phyloP scores from a whole-genome alignment of 2,329 filamentous ascomycete genomes.

The Ophiostoma sp. region DNA sequence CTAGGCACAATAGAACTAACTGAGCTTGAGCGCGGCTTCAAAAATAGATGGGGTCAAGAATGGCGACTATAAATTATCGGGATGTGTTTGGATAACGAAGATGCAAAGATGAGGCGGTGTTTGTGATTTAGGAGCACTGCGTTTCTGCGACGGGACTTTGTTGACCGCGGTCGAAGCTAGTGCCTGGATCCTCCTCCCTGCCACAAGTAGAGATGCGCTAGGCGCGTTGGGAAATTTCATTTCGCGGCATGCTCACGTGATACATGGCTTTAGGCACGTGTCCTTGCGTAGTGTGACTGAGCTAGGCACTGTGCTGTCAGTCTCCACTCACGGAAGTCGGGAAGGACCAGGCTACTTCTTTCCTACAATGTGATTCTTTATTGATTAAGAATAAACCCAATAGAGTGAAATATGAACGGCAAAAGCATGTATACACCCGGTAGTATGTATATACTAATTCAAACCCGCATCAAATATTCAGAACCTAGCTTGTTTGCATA shows the following conservation, averaged over 20 bases:
- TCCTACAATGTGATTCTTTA: background rate
- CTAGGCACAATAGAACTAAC: too few species aligned
- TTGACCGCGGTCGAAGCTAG: constrained; percentile 4
- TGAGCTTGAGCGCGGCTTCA: background rate
- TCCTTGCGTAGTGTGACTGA: background rate
- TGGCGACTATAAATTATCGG: background rate
- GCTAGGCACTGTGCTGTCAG: background rate
- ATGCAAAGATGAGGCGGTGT: background rate
- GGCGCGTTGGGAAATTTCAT: constrained; percentile 23
- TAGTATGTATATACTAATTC: too few species aligned
- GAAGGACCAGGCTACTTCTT: background rate
- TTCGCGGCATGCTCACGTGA: constrained; percentile 18
- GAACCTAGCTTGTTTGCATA: background rate
- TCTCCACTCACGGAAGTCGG: background rate
- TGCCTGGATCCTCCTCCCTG: constrained; percentile 6
- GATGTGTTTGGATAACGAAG: background rate
- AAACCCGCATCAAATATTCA: background rate
- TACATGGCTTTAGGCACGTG: background rate
- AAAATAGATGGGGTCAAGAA: background rate
- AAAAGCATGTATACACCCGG: too few species aligned
- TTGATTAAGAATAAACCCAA: background rate
- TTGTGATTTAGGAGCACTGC: background rate
- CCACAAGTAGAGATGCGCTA: background rate
- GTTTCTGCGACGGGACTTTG: background rate
- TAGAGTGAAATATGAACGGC: too few species aligned